phyloP scores from a whole-genome alignment of 2,329 filamentous ascomycete genomes.

The Keithomyces neogunnii region DNA sequence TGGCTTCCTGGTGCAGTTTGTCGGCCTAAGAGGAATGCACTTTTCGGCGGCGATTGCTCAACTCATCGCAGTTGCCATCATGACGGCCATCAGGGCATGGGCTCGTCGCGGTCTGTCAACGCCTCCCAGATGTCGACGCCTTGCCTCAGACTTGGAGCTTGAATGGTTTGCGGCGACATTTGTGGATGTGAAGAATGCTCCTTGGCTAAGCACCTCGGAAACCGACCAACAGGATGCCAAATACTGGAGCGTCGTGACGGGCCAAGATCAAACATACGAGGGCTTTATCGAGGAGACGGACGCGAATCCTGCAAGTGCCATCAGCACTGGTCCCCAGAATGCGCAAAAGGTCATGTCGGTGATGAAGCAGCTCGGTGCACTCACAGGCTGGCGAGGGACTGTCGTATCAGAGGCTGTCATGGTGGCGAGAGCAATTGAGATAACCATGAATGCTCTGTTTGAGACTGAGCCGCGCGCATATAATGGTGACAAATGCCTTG shows the following conservation, averaged over 20 bases:
- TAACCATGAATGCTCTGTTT: not conserved
- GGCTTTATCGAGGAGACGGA: not conserved
- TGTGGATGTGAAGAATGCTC: not conserved
- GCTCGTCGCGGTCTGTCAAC: not conserved
- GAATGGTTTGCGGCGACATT: not conserved
- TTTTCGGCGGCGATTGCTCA: not conserved
- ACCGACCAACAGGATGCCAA: not conserved
- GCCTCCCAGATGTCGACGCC: not conserved
- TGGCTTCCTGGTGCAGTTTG: slow-evolving; percentile 21
- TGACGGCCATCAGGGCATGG: not conserved
- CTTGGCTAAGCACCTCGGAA: not conserved
- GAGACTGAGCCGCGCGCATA: not conserved
- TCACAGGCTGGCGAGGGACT: not conserved
- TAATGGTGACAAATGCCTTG: not conserved
- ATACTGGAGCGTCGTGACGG: not conserved
- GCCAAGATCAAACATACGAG: not conserved
- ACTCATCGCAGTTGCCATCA: not conserved
- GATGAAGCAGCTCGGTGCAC: not conserved
- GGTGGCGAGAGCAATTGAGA: not conserved
- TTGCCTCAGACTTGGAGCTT: not conserved
- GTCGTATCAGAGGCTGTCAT: not conserved
- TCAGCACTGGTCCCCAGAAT: no score
- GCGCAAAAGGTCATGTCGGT: not conserved
- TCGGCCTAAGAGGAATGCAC: slow-evolving; percentile 9
- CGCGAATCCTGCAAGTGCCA: not conserved